Evolutionary conservation across 306 rosid species (phyloP), one percentile per base, ranked within the genome.

Genomic region (Cicer arietinum): DNA sequence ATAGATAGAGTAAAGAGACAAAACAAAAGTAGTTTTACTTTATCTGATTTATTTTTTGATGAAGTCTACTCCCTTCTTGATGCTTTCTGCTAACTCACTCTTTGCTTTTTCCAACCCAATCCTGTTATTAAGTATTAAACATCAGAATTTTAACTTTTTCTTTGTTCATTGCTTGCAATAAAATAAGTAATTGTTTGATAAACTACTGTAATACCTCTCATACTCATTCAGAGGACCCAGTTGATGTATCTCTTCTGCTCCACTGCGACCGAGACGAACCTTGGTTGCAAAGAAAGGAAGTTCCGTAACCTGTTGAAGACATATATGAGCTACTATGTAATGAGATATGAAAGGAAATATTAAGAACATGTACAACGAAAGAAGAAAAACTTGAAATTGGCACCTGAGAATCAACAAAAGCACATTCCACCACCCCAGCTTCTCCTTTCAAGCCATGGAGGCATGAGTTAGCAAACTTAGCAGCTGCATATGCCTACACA

Each of bases 401-500:
- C 6, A 84, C 98, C 93, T 90, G 85, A 61, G 92, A 93, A 64
- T 91, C 89, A 39, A 93, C 88, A 81, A 66, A 93, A 67, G 98
- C 80, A 85, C 98, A 93, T 85, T 90, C 93, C 65, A 93, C 85
- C 54, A 93, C 77, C 10, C 90, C 90, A 4, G 91, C 85, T 71
- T 89, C 93, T 78, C 98, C 98, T 86, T 88, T 85, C 84, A 93
- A 86, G 82, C 95, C 92, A 13, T 64, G 89, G n/a, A 89, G 93
- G 77, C 97, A 93, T 71, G 89, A 59, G 8, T 85, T 78, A 7
- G 98, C 97, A 69, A 93, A 93, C 81, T 93, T 93, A 78, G 90
- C 93, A 74, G 97, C 97, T 17, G 99, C 96, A 79, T 89, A 95
- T 3, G 99, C 99, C 99, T 95, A 83, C 78, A 78, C 41, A 73